Evolutionary conservation across 495 filamentous ascomycete genomes (phyloP), one percentile per base, ranked within the genome.

Genomic region (Parathielavia hyrcaniae): DNA sequence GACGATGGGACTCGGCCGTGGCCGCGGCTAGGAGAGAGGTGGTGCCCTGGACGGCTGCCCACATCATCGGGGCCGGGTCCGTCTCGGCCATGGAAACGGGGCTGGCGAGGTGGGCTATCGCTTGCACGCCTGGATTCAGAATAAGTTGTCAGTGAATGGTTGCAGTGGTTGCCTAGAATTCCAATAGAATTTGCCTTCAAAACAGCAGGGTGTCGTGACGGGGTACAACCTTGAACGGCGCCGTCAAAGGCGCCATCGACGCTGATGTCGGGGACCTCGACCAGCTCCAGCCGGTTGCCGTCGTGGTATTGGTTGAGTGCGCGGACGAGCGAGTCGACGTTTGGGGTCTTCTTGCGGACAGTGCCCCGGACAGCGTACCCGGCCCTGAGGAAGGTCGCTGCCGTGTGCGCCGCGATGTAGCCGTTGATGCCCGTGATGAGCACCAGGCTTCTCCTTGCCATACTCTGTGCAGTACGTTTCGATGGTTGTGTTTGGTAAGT

Each of bases 31-130:
- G 68, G 49, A 92, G 82, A 10, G 83, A 82, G 1, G 81, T 84
- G 10, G 89, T 92, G 38, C 89, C 87, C 58, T 83, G 83, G 60
- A 89, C 78, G 0, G 84, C 83, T 13, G 85, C 84, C 50, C 87
- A 83, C 34, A 91, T 66, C 59, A 89, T 80, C 67, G 84, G 82
- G 57, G 82, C 71, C 20, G 83, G 75, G 64, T 90, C 81, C 26
- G 80, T 79, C 60, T 73, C 68, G 46, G 75, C 76, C 61, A 73
- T 72, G 56, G 85, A 84, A 70, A 91, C 87, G 2, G 88, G 87
- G 1, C 74, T 72, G 4, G 79, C 79, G n/a, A 78, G 62, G 68
- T 82, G 79, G 5, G 64, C 60, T 57, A 75, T 56, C 49, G 74
- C 66, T 26, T 57, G 49, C 13, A 61, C 55, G 30, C 47, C 59